Evolutionary conservation across 768 basidiomycete species (phyloP), one percentile per base, ranked within the genome.

Genomic region (Antrodiella citrinella): DNA sequence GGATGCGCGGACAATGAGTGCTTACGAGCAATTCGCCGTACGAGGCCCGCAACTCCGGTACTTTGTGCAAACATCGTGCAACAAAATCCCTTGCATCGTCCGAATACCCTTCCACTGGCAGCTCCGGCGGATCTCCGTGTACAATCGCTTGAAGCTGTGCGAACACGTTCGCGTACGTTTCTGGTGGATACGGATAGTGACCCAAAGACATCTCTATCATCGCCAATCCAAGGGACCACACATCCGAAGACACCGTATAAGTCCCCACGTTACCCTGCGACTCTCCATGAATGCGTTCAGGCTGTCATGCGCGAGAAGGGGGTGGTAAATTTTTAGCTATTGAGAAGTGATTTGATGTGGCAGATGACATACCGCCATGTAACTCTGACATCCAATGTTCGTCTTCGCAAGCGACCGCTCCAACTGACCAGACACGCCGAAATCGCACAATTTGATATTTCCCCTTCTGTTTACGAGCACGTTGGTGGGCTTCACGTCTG

Each of bases 371-470:
- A 92, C 92, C 44, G 95, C 95, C 93, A 99, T 98, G 67, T 99
- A 99, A 53, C 82, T 86, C 66, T 99, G 96, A 64, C 96, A 99
- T 4, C 96, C 96, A 35, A 99, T 97, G 60, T 98, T 98, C 4
- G 96, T 99, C 69, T 94, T 95, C 15, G 96, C 96, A 19, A 99
- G 74, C 50, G 85, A 88, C 65, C 92, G 91, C 67, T 99, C 95
- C 35, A 99, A 79, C 64, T 99, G 94, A 4, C 95, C 95, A 7
- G 93, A 96, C 0, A 98, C 92, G n/a, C 96, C 96, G 65, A 99
- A 99, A 64, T 99, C 96, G 63, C 93, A 96, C 1, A 99, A 77
- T 68, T 98, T 98, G 65, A 98, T 76, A 51, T 91, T 73, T 4
- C 96, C 96, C 54, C 82, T 87, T 55, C 72, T 72, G 67, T 93